These are phyloP conservation scores for Didymella pinodella DNA, from an alignment of 2,329 filamentous ascomycete genomes.

Conservation along the genomic window DNA sequence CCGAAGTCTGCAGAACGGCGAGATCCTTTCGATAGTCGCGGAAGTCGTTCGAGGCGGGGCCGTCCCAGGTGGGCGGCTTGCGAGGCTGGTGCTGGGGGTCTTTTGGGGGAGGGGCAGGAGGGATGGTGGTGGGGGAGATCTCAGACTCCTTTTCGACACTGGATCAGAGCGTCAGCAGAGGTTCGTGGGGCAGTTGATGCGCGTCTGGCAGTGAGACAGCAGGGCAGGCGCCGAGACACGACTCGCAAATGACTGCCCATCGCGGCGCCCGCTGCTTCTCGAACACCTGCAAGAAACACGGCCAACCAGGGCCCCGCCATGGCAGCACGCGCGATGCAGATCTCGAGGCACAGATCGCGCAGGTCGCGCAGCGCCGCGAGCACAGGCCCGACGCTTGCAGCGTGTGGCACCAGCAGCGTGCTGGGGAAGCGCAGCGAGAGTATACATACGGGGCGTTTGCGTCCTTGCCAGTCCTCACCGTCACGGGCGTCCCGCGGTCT, in stretches of 20 bases:
- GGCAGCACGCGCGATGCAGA: constrained; percentile 22
- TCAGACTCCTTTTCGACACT: constrained; percentile 58
- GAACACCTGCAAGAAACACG: constrained; percentile 18
- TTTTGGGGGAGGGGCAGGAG: constrained; percentile 48
- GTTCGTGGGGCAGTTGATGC: constrained; percentile 19
- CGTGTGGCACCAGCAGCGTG: constrained; percentile 18
- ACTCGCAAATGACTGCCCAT: constrained; percentile 28
- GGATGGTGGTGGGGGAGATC: constrained; percentile 50
- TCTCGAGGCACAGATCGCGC: constrained; percentile 26
- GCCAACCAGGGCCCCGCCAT: constrained; percentile 12
- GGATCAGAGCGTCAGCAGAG: constrained; percentile 39
- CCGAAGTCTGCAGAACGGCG: constrained; percentile 70
- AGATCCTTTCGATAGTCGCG: constrained; percentile 76
- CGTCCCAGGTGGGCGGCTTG: constrained; percentile 62
- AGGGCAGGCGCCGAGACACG: constrained; percentile 30
- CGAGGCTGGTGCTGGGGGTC: constrained; percentile 45
- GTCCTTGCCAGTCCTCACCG: constrained; percentile 66
- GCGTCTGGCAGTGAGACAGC: constrained; percentile 32
- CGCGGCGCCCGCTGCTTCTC: constrained; percentile 17
- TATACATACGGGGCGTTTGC: constrained; percentile 55
- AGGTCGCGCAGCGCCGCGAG: constrained; percentile 25
- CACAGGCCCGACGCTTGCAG: neutral
- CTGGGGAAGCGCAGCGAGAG: constrained; percentile 6
- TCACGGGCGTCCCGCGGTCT: constrained; percentile 48
- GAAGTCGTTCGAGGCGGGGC: constrained; percentile 65